Percentiles rank a stretch among this genome's conserved stretches.
These are phyloP conservation scores for Blakeslea trispora DNA, from an alignment of 371 early-diverging fungal species.

Conservation along the genomic window DNA sequence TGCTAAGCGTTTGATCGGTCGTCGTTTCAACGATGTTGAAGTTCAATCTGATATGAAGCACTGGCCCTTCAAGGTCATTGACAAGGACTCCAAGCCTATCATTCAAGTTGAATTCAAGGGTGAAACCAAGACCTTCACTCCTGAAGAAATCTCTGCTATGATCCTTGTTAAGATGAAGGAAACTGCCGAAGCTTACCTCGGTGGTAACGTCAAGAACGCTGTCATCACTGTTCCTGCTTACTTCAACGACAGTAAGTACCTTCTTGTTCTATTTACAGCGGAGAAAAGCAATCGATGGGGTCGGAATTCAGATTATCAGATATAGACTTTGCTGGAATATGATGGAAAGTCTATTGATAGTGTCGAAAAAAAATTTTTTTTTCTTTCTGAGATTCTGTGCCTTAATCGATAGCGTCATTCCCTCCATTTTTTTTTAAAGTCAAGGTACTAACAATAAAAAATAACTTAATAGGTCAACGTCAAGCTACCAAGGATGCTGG, in stretches of 20 bases:
- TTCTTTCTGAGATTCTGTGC: slow-evolving; percentile 18
- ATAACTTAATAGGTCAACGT: slow-evolving; percentile 71
- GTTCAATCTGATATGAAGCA: slow-evolving; percentile 91
- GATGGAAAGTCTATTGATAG: no score
- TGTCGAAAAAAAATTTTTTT: slow-evolving; percentile 42
- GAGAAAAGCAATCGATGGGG: no score
- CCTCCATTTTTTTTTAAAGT: not conserved
- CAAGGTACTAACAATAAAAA: not conserved
- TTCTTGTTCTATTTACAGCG: no score
- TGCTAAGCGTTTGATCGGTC: slow-evolving; percentile 97
- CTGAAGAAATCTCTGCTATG: slow-evolving; percentile 94
- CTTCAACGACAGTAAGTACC: slow-evolving; percentile 58
- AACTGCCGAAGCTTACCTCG: slow-evolving; percentile 87
- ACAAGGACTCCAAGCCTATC: slow-evolving; percentile 73
- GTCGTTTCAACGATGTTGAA: slow-evolving; percentile 87
- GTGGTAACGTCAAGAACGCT: slow-evolving; percentile 79
- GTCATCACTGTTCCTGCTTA: slow-evolving; percentile 97
- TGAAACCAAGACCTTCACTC: slow-evolving; percentile 83
- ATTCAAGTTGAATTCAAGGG: slow-evolving; percentile 83
- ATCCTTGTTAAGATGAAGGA: slow-evolving; percentile 92
- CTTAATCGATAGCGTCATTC: not conserved
- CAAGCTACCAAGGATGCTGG: slow-evolving; percentile 89
- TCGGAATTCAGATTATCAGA: not conserved
- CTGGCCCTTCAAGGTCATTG: slow-evolving; percentile 85
- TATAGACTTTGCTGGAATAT: no score